Evolutionary conservation across 148 eudicot species (phyloP).

Genomic region (Suaeda aralocaspica): DNA sequence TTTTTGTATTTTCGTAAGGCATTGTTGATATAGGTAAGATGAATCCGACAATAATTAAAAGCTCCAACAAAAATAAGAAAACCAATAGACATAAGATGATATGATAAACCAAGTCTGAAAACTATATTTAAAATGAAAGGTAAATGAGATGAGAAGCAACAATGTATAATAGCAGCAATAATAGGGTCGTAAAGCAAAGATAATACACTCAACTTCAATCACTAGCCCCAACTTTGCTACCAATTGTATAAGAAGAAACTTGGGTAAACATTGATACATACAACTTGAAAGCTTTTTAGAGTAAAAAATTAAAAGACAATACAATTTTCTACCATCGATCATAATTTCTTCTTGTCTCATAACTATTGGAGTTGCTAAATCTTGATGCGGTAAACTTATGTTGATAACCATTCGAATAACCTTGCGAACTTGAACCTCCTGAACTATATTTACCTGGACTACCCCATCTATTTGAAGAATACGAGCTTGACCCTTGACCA

Average conservation of each 20-base stretch:
- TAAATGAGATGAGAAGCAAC: too few relatives aligned
- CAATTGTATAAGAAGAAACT: not conserved
- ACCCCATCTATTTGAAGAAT: conserved; percentile 30
- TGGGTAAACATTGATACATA: conserved; percentile 16
- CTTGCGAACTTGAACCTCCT: conserved; percentile 37
- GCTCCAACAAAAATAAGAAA: too few relatives aligned
- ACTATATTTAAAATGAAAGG: too few relatives aligned
- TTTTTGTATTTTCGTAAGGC: too few relatives aligned
- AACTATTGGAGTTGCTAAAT: conserved; percentile 39
- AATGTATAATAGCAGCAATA: too few relatives aligned
- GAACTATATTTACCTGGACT: conserved; percentile 27
- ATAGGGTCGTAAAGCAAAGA: conserved; percentile 4
- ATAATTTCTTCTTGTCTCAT: conserved; percentile 42
- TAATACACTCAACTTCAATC: not conserved
- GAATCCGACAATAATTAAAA: too few relatives aligned
- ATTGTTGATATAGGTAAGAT: too few relatives aligned
- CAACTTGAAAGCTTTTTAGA: not conserved
- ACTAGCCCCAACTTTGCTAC: not conserved
- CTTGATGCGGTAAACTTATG: conserved; percentile 48
- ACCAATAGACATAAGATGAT: too few relatives aligned
- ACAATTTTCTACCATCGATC: conserved; percentile 35
- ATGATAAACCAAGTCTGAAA: too few relatives aligned
- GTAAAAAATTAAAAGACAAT: conserved; percentile 2
- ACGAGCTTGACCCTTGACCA: conserved; percentile 39
- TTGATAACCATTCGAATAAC: conserved; percentile 28